Percentiles rank a stretch among this genome's conserved stretches.
These are phyloP conservation scores for Quercus dentata DNA, from an alignment of 306 rosid genomes.

Conservation along the genomic window DNA sequence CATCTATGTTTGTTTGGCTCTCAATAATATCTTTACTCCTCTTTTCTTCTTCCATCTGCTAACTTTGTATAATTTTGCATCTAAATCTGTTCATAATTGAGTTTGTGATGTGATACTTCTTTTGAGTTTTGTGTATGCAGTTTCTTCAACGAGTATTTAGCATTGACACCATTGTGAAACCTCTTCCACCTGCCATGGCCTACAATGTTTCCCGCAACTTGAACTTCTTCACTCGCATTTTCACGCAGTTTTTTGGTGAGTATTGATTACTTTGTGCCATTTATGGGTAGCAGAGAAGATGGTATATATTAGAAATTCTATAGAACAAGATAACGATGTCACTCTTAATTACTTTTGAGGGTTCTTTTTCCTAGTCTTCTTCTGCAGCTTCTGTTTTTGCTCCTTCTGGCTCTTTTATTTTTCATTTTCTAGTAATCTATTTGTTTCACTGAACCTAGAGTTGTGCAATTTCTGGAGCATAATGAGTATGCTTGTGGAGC, in stretches of 20 bases:
- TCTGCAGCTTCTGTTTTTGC: too few relatives aligned
- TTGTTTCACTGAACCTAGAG: too few relatives aligned
- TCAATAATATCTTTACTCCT: not conserved
- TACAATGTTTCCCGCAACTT: constrained; percentile 88
- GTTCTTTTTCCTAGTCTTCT: not conserved
- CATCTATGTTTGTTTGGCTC: not conserved
- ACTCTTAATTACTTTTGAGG: not conserved
- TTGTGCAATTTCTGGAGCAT: too few relatives aligned
- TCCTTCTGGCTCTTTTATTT: too few relatives aligned
- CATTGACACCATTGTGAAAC: constrained; percentile 88
- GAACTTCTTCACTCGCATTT: constrained; percentile 93
- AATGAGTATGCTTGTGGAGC: too few relatives aligned
- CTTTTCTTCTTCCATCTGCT: too few relatives aligned
- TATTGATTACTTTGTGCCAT: constrained; percentile 1
- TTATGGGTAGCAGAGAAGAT: constrained; percentile 2
- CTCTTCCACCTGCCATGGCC: constrained; percentile 85
- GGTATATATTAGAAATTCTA: not conserved
- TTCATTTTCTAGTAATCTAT: too few relatives aligned
- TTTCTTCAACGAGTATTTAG: constrained; percentile 89
- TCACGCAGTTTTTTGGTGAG: constrained; percentile 94
- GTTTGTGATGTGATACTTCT: constrained; percentile 4
- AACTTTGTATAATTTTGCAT: not conserved
- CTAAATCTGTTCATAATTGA: not conserved
- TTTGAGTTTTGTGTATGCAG: constrained; percentile 39
- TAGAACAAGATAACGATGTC: not conserved